These are phyloP conservation scores for Taphrina flavorubra DNA, from an alignment of 1,139 yeast genomes.

Conservation along the genomic window DNA sequence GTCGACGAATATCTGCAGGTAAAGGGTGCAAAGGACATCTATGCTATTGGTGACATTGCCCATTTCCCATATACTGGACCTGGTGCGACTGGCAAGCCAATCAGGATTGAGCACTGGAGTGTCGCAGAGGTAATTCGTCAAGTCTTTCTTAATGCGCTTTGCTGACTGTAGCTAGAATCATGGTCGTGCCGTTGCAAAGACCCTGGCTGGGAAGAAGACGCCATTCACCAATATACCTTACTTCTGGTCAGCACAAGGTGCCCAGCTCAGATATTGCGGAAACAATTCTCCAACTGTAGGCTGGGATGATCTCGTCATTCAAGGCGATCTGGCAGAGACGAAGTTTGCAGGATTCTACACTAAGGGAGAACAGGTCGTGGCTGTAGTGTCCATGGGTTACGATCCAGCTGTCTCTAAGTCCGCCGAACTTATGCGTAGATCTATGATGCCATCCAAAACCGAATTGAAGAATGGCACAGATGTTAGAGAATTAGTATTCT, in stretches of 20 bases:
- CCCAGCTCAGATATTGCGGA: slow-evolving; percentile 44
- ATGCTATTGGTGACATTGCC: slow-evolving; percentile 45
- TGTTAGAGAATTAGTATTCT: slow-evolving; percentile 33
- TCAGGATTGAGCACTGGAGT: slow-evolving; percentile 45
- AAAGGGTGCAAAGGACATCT: slow-evolving; percentile 42
- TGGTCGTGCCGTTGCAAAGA: slow-evolving; percentile 43
- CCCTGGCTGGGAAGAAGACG: slow-evolving; percentile 39
- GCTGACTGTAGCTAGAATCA: slow-evolving; percentile 22
- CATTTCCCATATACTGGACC: slow-evolving; percentile 44
- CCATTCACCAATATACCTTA: slow-evolving; percentile 41
- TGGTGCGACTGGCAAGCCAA: slow-evolving; percentile 39
- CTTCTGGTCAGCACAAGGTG: slow-evolving; percentile 45
- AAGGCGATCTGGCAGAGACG: slow-evolving; percentile 41
- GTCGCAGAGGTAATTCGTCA: slow-evolving; percentile 30
- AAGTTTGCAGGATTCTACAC: slow-evolving; percentile 43
- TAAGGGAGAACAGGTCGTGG: slow-evolving; percentile 43
- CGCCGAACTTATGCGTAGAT: slow-evolving; percentile 40
- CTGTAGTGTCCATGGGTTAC: slow-evolving; percentile 42
- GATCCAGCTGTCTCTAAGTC: slow-evolving; percentile 43
- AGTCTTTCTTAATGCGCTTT: neutral
- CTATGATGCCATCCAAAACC: slow-evolving; percentile 43
- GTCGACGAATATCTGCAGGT: slow-evolving; percentile 42
- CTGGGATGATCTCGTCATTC: slow-evolving; percentile 42
- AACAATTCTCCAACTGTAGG: slow-evolving; percentile 42
- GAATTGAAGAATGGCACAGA: slow-evolving; percentile 42